Evolutionary conservation across 257 asterid genomes (phyloP), one percentile per base, ranked within the genome.

Genomic region (Handroanthus guayacan): DNA sequence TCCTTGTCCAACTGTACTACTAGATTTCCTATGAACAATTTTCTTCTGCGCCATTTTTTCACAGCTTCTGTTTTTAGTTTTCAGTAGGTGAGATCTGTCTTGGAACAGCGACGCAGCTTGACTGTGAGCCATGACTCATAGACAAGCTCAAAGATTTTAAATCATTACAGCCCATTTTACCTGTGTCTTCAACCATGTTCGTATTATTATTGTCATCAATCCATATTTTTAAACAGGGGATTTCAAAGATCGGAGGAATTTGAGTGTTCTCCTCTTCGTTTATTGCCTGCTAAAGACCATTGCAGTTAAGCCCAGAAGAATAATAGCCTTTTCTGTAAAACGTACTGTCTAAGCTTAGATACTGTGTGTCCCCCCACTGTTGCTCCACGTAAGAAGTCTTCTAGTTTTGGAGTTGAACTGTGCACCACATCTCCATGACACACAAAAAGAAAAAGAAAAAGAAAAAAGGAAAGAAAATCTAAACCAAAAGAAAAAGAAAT

Each of bases 1-100:
- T 90, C 98, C 84, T 61, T 90, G 98, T 4, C 98, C 98, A 74
- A 92, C 90, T 14, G 98, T 87, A 51, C 89, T 94, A 37, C 89
- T 89, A 9, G 96, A 90, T 78, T 92, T 92, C 82, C 97, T 82
- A 55, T 92, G 98, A 83, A 84, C 87, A 75, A 79, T 84, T 76
- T 84, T 90, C 82, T 87, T 87, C 77, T 81, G 87, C 6, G 85
- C 82, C 61, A 67, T 82, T 43, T 84, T 87, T 11, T 75, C 88
- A 39, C 85, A 38, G 0, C 86, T 90, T 62, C 97, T 84, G 78
- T 92, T 90, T 87, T 86, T 90, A 9, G 5, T 54, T 1, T 78
- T 84, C 39, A 5, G 80, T 48, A 20, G 90, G 86, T 12, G 91
- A 48, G 38, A 83, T 74, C 44, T 82, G 90, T 52, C 86, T 87